Conservation (phyloP, 306 rosid genomes). For the Acacia confusa region DNA sequence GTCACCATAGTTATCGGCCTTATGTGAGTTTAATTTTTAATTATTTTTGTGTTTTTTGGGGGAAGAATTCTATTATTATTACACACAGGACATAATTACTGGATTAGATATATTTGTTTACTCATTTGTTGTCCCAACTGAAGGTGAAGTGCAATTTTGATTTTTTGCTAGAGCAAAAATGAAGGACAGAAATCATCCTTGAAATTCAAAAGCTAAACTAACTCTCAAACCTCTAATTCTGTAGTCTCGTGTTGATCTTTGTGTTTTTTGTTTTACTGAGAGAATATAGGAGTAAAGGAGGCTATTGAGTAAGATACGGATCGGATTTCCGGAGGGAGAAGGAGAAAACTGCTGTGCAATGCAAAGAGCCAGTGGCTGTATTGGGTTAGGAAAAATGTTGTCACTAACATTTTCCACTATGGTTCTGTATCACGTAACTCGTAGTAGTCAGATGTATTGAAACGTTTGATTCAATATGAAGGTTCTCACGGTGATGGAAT, state of each 20-base stretch:
- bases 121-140: no score
- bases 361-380: neutral
- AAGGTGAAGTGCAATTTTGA: no score
- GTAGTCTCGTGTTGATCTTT: neutral
- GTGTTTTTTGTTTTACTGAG: neutral
- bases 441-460: slow-evolving; percentile 15
- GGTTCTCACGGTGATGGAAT: neutral
- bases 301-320: slow-evolving; percentile 24
- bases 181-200: no score
- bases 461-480: neutral
- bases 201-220: neutral
- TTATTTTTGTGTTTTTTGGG: no score
- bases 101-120: no score
- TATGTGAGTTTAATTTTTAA: no score
- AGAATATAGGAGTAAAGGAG: neutral
- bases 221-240: slow-evolving; percentile 3
- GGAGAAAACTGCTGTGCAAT: slow-evolving; percentile 21
- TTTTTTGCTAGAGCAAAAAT: no score
- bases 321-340: slow-evolving; percentile 15
- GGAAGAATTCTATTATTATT: no score
- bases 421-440: slow-evolving; percentile 26
- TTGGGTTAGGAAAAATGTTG: neutral
- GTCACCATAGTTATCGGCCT: no score
- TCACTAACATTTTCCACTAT: slow-evolving; percentile 1
- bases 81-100: no score